Evolutionary conservation across 306 rosid species (phyloP).

Genomic region (Trifolium repens): DNA sequence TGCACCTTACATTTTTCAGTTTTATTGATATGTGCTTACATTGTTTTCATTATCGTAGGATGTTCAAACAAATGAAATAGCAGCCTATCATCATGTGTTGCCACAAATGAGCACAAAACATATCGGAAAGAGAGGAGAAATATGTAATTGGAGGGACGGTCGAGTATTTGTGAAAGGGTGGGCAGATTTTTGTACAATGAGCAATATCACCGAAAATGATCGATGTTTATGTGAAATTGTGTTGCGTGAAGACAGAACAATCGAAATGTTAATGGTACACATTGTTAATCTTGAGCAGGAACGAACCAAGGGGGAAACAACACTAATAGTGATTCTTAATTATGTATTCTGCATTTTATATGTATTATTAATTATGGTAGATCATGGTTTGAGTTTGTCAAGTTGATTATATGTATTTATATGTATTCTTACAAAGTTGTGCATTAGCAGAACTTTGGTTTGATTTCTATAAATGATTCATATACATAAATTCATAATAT

Average conservation of each 20-base stretch:
- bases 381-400: no score
- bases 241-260: background rate
- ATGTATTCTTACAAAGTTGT: no score
- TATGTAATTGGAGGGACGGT: conserved; percentile 18
- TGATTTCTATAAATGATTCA: no score
- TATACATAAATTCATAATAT: no score
- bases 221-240: conserved; percentile 39
- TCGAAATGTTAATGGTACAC: conserved; percentile 30
- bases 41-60: conserved; percentile 17
- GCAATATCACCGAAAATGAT: conserved; percentile 16
- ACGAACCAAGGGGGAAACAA: background rate
- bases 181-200: conserved; percentile 14
- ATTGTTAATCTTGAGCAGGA: background rate
- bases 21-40: background rate
- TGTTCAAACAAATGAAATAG: background rate
- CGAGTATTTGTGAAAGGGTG: conserved; percentile 20
- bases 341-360: no score
- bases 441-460: no score
- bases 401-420: no score
- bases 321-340: no score
- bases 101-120: background rate
- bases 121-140: conserved; percentile 4
- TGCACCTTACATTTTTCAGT: no score
- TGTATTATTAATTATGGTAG: no score
- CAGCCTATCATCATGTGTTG: conserved; percentile 6